Conservation (phyloP, 768 basidiomycete species). For the Suillus tomentosus region DNA sequence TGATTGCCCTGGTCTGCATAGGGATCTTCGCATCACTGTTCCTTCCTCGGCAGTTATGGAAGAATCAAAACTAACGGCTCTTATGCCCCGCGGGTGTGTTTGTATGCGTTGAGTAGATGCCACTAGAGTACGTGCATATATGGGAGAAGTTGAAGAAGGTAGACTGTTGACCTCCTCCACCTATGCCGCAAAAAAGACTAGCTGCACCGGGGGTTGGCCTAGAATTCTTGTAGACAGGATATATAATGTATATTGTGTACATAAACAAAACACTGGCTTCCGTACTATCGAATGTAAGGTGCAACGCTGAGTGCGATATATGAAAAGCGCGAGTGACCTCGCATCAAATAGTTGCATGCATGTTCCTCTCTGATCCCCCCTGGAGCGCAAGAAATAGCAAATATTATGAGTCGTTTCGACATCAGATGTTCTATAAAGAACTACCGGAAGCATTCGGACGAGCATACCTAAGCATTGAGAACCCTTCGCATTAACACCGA, state of each 20-base stretch:
- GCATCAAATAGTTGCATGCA: background rate
- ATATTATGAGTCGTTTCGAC: background rate
- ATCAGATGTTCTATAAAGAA: background rate
- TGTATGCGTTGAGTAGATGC: background rate
- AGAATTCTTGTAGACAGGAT: background rate
- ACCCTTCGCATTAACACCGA: background rate
- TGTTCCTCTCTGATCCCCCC: background rate
- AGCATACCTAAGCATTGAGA: background rate
- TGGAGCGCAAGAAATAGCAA: background rate
- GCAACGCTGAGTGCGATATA: background rate
- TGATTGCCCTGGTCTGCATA: constrained; percentile 22
- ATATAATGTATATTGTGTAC: background rate
- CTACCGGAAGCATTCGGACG: background rate
- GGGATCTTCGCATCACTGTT: constrained; percentile 23
- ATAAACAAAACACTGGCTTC: background rate
- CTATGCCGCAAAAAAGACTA: background rate
- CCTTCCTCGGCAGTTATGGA: constrained; percentile 30
- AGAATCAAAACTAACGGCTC: background rate
- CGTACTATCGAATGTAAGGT: background rate
- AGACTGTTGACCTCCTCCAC: background rate
- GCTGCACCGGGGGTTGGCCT: background rate
- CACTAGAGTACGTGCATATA: background rate
- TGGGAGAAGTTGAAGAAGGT: background rate
- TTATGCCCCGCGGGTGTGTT: background rate
- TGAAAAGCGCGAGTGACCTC: background rate